Conservation (phyloP, 768 basidiomycete genomes). For the Suillus variegatus region DNA sequence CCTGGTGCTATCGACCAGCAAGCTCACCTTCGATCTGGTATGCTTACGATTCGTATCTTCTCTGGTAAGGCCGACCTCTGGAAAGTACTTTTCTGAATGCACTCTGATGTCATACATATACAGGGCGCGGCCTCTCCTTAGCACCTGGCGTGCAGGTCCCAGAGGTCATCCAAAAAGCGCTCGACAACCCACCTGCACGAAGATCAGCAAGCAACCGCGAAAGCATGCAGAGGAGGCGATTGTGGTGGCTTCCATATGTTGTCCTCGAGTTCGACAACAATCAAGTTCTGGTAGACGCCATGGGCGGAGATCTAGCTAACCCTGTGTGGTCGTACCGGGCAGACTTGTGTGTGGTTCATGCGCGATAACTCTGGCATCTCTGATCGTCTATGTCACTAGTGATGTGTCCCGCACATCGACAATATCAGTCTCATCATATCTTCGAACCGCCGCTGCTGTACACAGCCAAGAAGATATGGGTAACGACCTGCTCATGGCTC, state of each 20-base stretch:
- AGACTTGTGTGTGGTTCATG: constrained; percentile 71
- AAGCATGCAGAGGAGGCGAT: constrained; percentile 88
- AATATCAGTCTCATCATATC: constrained; percentile 88
- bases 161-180: constrained; percentile 79
- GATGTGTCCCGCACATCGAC: constrained; percentile 95
- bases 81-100: neutral
- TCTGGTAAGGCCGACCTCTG: constrained; percentile 58
- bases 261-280: constrained; percentile 99
- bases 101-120: neutral
- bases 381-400: constrained; percentile 42
- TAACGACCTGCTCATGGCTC: constrained; percentile 92
- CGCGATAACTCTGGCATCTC: neutral
- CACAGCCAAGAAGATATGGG: constrained; percentile 93
- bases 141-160: constrained; percentile 80
- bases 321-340: constrained; percentile 97
- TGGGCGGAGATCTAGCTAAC: constrained; percentile 87
- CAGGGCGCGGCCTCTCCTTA: constrained; percentile 80
- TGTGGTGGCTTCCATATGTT: constrained; percentile 95
- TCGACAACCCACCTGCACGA: constrained; percentile 60
- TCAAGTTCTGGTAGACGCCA: constrained; percentile 93
- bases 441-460: constrained; percentile 75
- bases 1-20: constrained; percentile 46
- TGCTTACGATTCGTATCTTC: constrained; percentile 95
- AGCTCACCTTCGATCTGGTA: constrained; percentile 75
- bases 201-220: constrained; percentile 78